These are phyloP conservation scores for Coemansia brasiliensis DNA, from an alignment of 192 early-diverging fungal genomes.

Conservation along the genomic window DNA sequence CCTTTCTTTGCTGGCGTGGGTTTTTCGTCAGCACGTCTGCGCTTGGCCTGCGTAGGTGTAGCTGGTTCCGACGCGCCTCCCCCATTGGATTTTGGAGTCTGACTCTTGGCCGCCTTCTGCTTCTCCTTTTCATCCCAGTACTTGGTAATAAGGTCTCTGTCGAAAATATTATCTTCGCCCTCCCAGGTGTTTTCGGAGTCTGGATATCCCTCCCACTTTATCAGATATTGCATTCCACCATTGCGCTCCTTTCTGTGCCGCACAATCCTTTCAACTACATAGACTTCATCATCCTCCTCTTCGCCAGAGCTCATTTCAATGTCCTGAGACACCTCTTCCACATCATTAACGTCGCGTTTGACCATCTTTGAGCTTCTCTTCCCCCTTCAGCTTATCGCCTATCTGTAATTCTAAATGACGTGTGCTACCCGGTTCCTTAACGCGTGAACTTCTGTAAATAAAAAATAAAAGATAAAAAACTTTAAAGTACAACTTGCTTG, in stretches of 20 bases:
- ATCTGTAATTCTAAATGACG: neutral
- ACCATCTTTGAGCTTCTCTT: constrained; percentile 5
- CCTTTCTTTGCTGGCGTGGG: neutral
- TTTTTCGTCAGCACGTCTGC: constrained; percentile 13
- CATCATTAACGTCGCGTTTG: neutral
- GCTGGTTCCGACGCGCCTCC: neutral
- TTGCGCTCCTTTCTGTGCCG: constrained; percentile 10
- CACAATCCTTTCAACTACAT: constrained; percentile 26
- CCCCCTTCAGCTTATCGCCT: neutral
- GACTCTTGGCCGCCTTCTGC: constrained; percentile 9
- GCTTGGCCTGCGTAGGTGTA: constrained; percentile 17
- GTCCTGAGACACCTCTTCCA: constrained; percentile 1
- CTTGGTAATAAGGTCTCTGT: constrained; percentile 30
- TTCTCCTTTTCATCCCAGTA: constrained; percentile 31
- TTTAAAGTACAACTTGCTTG: neutral
- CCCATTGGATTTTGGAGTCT: constrained; percentile 10
- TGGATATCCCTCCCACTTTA: constrained; percentile 60
- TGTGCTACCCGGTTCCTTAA: neutral
- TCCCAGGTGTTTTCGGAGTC: constrained; percentile 61
- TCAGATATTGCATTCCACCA: constrained; percentile 34
- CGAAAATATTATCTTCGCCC: constrained; percentile 54
- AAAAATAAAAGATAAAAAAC: neutral
- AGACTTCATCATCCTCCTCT: constrained; percentile 18
- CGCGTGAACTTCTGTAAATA: constrained; percentile 1
- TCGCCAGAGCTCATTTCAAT: constrained; percentile 5